Evolutionary conservation across 441 rosid genomes (phyloP).

Genomic region (Manihot esculenta): DNA sequence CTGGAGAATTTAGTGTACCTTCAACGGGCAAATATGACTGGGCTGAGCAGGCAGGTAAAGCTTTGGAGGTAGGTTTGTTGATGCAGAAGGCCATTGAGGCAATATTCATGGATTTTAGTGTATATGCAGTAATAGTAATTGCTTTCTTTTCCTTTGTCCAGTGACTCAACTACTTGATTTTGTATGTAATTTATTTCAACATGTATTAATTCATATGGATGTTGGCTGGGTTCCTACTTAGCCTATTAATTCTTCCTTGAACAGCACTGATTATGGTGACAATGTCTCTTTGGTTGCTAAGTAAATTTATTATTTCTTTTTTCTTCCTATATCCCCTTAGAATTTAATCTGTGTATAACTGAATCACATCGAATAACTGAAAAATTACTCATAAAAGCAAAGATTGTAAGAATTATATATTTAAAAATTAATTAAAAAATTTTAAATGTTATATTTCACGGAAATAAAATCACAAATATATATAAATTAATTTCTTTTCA

Average conservation of each 20-base stretch:
- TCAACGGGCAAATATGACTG: conserved; percentile 39
- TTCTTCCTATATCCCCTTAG: not conserved
- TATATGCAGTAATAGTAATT: conserved; percentile 52
- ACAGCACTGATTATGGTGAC: not conserved
- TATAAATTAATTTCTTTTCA: too few relatives aligned
- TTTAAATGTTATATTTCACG: too few relatives aligned
- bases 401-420: too few relatives aligned
- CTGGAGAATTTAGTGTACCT: conserved; percentile 29
- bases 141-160: conserved; percentile 52
- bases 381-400: too few relatives aligned
- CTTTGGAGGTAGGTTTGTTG: conserved; percentile 60
- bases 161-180: conserved; percentile 22
- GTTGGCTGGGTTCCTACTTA: conserved; percentile 9
- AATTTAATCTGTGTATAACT: not conserved
- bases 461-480: too few relatives aligned
- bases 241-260: not conserved
- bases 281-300: not conserved
- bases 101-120: conserved; percentile 61
- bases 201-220: conserved; percentile 2
- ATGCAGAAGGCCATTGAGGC: conserved; percentile 66
- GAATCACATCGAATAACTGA: too few relatives aligned
- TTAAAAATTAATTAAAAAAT: too few relatives aligned
- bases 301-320: not conserved
- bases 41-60: conserved; percentile 58
- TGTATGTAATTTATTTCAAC: not conserved